These are phyloP conservation scores for Hordeum vulgare DNA, from an alignment of 176 grass and related monocot species.

Conservation along the genomic window MorexV3_pseudomolecules_assembly NC_058521.1:490228360-490228859, in stretches of 20 bases:
- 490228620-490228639: conserved; percentile 26
- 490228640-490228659: conserved; percentile 35
- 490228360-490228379: conserved; percentile 78
- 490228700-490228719: conserved; percentile 18
- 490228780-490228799: not conserved
- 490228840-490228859: too few species aligned
- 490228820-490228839: not conserved
- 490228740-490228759: not conserved
- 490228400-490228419: conserved; percentile 62
- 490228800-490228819: not conserved
- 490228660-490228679: not conserved
- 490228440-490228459: conserved; percentile 72
- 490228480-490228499: conserved; percentile 4
- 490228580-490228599: conserved; percentile 15
- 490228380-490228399: conserved; percentile 54
- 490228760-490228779: conserved; percentile 11
- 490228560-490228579: conserved; percentile 4
- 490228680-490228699: conserved; percentile 10
- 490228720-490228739: conserved; percentile 29
- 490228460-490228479: conserved; percentile 67
- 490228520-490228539: not conserved
- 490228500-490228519: not conserved
- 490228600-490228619: conserved; percentile 23
- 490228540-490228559: not conserved
- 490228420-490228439: conserved; percentile 59